Evolutionary conservation across 2,329 filamentous ascomycete species (phyloP).

Genomic region (Ophiostoma montium): DNA sequence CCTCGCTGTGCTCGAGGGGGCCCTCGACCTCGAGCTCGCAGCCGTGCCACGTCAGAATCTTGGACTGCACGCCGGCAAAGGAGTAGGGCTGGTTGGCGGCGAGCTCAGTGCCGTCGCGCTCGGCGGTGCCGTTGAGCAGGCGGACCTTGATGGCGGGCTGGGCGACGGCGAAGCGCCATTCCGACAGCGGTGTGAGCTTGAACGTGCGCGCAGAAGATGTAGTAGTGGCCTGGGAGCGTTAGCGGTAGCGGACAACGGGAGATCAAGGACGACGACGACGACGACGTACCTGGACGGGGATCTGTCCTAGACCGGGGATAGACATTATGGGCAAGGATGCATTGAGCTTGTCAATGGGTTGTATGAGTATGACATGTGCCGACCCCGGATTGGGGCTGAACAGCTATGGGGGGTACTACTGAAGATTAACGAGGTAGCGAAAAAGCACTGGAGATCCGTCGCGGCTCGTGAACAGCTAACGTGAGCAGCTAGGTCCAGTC

Average conservation of each 20-base stretch:
- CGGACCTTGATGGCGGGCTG: slow-evolving; percentile 34
- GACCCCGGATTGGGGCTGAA: background rate
- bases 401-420: too few relatives aligned
- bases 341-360: background rate
- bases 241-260: too few relatives aligned
- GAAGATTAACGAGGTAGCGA: too few relatives aligned
- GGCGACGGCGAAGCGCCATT: slow-evolving; percentile 68
- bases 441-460: too few relatives aligned
- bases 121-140: slow-evolving; percentile 68
- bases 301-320: slow-evolving; percentile 59
- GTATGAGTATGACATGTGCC: background rate
- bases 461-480: too few relatives aligned
- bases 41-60: slow-evolving; percentile 85
- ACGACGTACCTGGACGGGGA: slow-evolving; percentile 38
- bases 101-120: slow-evolving; percentile 91
- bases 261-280: too few relatives aligned
- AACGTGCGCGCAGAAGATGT: slow-evolving; percentile 31
- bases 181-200: slow-evolving; percentile 47
- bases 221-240: slow-evolving; percentile 16
- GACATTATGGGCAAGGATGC: slow-evolving; percentile 37
- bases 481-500: too few relatives aligned
- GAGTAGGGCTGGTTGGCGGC: slow-evolving; percentile 66
- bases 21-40: slow-evolving; percentile 70
- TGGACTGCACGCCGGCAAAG: slow-evolving; percentile 70
- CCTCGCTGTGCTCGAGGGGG: slow-evolving; percentile 44